These are phyloP conservation scores for Ceratocystis variospora DNA, from an alignment of 2,329 filamentous ascomycete species.

Conservation along the genomic window DNA sequence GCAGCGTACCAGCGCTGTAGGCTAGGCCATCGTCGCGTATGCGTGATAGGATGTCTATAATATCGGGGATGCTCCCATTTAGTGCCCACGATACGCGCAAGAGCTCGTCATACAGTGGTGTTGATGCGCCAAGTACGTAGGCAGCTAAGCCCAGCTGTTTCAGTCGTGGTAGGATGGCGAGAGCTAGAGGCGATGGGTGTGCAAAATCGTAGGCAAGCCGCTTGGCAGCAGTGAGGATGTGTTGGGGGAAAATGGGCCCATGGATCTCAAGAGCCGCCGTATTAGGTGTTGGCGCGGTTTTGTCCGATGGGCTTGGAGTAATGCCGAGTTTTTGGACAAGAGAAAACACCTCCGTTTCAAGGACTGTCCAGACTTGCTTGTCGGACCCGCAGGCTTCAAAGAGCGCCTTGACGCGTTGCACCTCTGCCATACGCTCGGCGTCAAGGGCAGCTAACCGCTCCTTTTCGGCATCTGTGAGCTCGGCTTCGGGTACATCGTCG, in stretches of 20 bases:
- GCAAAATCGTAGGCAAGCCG: constrained; percentile 44
- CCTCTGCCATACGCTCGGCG: constrained; percentile 25
- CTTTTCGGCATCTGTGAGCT: constrained; percentile 5
- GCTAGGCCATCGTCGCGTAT: constrained; percentile 49
- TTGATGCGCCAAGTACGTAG: constrained; percentile 58
- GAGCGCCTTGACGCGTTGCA: constrained; percentile 38
- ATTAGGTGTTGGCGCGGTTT: neutral
- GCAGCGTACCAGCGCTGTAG: constrained; percentile 8
- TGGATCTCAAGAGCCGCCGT: constrained; percentile 37
- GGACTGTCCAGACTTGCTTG: constrained; percentile 49
- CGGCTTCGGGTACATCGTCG: neutral
- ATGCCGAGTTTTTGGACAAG: constrained; percentile 44
- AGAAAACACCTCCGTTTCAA: constrained; percentile 54
- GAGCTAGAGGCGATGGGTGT: constrained; percentile 43
- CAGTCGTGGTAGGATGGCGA: constrained; percentile 51
- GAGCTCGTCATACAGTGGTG: constrained; percentile 55
- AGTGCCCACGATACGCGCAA: constrained; percentile 48
- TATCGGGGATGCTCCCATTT: constrained; percentile 41
- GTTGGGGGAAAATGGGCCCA: constrained; percentile 50
- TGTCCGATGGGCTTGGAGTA: neutral
- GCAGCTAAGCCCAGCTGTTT: constrained; percentile 54
- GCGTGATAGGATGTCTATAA: constrained; percentile 46
- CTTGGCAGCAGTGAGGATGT: constrained; percentile 43
- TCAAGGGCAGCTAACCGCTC: neutral
- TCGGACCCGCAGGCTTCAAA: constrained; percentile 47